Base-by-base conservation (phyloP, 2,329 filamentous ascomycete genomes). In the Sclerotinia subarctica region DNA sequence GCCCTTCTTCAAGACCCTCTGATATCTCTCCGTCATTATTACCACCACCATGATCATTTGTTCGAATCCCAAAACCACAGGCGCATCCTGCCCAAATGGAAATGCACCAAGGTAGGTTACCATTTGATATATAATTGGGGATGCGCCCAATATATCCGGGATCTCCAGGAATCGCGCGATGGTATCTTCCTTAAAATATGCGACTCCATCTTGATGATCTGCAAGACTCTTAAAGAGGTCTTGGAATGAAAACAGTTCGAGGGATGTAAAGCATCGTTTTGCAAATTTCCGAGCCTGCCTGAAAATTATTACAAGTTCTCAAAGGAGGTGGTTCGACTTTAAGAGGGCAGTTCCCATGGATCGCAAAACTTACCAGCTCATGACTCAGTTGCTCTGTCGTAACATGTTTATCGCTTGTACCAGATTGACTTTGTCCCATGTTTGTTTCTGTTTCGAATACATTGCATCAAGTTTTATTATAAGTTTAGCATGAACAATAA, bases 161-260 rank as follows among this genome's bases (percentile, higher is more conserved):
- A 93, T 83, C 78, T 91, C 89, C 56, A 93, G 85, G 77, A 91
- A 93, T 46, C 88, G 85, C 69, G 87, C 85, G 72, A 93, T 80
- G 15, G 89, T 92, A 64, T 89, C 85, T 75, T 90, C 89, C 74
- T 87, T 90, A 71, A 92, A 84, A 76, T 91, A 91, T 64, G 82
- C 82, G 58, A 91, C 79, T 54, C 82, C 80, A 60, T 84, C 85
- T 74, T 90, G 83, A 21, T 83, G 77, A 73, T 92, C 89, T 71
- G 90, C 88, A 26, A 93, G 86, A 68, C 83, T 85, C 69, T 84
- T 85, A 80, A 93, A 93, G 74, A 92, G 89, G 76, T 91, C 87
- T 73, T 88, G 89, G 78, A 92, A 87, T 44, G 86, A 91, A 78
- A 90, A 91, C 42, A 91, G 81, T 78, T 93, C 90, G 67, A 93